Evolutionary conservation across 495 filamentous ascomycete genomes (phyloP).

Genomic region (Penicillium chermesinum): DNA sequence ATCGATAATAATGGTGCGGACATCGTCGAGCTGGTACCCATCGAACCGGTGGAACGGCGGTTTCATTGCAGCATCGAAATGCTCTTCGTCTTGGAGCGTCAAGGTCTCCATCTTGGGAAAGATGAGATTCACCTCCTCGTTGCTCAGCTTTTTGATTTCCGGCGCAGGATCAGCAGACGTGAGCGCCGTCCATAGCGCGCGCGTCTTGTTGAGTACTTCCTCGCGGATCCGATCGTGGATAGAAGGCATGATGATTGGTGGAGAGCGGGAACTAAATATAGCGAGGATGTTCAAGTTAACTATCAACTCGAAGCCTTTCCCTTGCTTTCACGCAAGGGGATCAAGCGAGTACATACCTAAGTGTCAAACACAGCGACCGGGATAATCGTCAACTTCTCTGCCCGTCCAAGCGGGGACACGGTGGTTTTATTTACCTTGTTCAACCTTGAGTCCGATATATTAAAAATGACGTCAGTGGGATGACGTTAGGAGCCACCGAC

Average conservation of each 20-base stretch:
- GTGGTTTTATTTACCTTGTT: conserved; percentile 5
- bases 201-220: conserved; percentile 37
- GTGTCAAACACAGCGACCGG: background rate
- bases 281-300: background rate
- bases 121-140: conserved; percentile 31
- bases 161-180: conserved; percentile 40
- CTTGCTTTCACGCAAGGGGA: too few relatives aligned
- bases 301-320: too few relatives aligned
- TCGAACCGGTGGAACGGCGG: conserved; percentile 44
- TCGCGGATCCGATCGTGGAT: conserved; percentile 45
- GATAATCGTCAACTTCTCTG: too few relatives aligned
- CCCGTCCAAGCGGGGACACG: background rate
- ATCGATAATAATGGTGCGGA: conserved; percentile 40
- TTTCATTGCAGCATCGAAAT: conserved; percentile 24
- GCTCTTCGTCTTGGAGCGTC: conserved; percentile 26
- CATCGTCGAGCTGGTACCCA: conserved; percentile 34
- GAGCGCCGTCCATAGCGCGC: conserved; percentile 39
- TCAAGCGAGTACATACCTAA: background rate
- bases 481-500: background rate
- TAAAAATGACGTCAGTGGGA: background rate
- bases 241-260: conserved; percentile 31
- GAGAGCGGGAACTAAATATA: background rate
- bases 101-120: conserved; percentile 37
- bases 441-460: background rate
- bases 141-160: conserved; percentile 35